These are phyloP conservation scores for Flammula alnicola DNA, from an alignment of 1,284 basidiomycete species.

Conservation along the genomic window DNA sequence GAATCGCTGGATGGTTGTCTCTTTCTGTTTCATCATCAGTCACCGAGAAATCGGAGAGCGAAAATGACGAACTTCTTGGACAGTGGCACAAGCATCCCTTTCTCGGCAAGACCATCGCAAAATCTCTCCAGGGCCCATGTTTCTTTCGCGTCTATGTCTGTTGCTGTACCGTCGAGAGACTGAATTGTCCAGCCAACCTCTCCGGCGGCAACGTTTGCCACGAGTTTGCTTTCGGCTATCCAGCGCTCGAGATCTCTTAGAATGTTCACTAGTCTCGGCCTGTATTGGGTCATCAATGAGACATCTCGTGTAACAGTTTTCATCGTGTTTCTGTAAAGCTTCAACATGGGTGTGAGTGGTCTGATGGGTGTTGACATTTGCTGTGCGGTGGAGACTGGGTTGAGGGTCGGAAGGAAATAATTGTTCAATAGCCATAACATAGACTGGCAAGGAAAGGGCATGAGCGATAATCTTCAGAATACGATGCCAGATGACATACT, in stretches of 20 bases:
- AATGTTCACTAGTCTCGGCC: constrained; percentile 50
- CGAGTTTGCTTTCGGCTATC: constrained; percentile 73
- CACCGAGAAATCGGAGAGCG: neutral
- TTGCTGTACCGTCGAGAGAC: constrained; percentile 32
- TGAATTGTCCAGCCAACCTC: constrained; percentile 50
- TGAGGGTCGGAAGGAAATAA: constrained; percentile 79
- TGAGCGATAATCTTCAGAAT: constrained; percentile 1
- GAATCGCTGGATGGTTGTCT: constrained; percentile 50
- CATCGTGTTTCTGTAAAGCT: constrained; percentile 68
- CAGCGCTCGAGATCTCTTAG: constrained; percentile 70
- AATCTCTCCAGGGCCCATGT: constrained; percentile 71
- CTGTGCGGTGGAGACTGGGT: constrained; percentile 48
- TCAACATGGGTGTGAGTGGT: constrained; percentile 62
- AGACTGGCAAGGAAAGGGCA: constrained; percentile 47
- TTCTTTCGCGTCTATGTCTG: constrained; percentile 53
- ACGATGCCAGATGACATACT: constrained; percentile 43
- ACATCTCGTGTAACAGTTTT: constrained; percentile 66
- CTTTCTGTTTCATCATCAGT: constrained; percentile 50
- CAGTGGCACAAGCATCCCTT: constrained; percentile 75
- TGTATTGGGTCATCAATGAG: constrained; percentile 58
- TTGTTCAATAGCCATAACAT: constrained; percentile 81
- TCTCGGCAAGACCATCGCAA: constrained; percentile 63
- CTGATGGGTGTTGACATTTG: constrained; percentile 43
- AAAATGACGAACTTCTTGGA: constrained; percentile 69
- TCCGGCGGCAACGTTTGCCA: constrained; percentile 50